phyloP scores from a whole-genome alignment of 1,139 yeast genomes.

The Debaryomyces psychrophilus region DNA sequence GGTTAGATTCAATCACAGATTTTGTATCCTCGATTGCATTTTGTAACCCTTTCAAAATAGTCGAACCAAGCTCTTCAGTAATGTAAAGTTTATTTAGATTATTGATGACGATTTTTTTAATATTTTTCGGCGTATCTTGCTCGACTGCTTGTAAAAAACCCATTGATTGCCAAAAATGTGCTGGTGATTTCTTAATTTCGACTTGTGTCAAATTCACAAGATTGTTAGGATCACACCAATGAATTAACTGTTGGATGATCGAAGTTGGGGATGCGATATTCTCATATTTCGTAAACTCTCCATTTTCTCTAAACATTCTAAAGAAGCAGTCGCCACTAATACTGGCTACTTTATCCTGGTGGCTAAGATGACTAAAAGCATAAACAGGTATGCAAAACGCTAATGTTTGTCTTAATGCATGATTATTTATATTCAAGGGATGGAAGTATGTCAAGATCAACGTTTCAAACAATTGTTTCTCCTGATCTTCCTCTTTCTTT shows the following conservation, averaged over 20 bases:
- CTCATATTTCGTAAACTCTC: conserved; percentile 27
- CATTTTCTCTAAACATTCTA: conserved; percentile 52
- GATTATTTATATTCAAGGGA: conserved; percentile 63
- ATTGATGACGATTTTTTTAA: conserved; percentile 58
- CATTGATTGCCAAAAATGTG: conserved; percentile 62
- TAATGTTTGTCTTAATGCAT: conserved; percentile 74
- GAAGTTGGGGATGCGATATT: conserved; percentile 52
- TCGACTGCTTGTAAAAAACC: conserved; percentile 57
- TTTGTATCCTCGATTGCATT: conserved; percentile 41
- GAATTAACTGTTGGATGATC: conserved; percentile 74
- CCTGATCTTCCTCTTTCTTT: conserved; percentile 21
- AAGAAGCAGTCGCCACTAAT: conserved; percentile 69
- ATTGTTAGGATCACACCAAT: conserved; percentile 85
- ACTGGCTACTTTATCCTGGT: conserved; percentile 68
- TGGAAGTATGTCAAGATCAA: conserved; percentile 76
- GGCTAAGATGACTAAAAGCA: conserved; percentile 74
- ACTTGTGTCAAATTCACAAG: conserved; percentile 56
- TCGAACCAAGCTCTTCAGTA: conserved; percentile 33
- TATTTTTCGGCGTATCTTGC: conserved; percentile 54
- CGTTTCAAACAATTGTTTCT: conserved; percentile 60
- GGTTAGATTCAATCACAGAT: conserved; percentile 27
- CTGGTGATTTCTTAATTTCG: conserved; percentile 42
- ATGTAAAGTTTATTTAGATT: conserved; percentile 53
- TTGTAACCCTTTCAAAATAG: conserved; percentile 35
- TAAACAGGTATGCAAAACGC: conserved; percentile 91